Evolutionary conservation across 805 yeast genomes (phyloP).

Genomic region (Yarrowia sp.): DNA sequence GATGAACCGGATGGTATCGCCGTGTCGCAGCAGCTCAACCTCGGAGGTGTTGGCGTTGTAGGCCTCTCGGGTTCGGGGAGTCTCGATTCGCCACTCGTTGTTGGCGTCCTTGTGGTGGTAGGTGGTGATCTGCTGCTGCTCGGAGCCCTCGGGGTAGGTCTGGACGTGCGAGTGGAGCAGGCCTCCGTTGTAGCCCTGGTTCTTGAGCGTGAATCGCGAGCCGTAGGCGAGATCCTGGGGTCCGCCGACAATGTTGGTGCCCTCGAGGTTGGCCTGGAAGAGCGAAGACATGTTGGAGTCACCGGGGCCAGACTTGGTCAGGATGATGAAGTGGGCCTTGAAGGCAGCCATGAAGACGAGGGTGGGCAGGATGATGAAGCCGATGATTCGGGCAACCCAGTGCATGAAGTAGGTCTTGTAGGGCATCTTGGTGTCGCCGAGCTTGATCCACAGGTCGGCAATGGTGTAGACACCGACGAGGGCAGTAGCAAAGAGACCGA

Average conservation of each 20-base stretch:
- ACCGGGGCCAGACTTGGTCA: slow-evolving; percentile 85
- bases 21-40: slow-evolving; percentile 50
- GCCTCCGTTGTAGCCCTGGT: slow-evolving; percentile 69
- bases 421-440: slow-evolving; percentile 56
- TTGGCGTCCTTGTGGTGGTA: slow-evolving; percentile 86
- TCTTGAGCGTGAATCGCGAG: slow-evolving; percentile 61
- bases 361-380: slow-evolving; percentile 71
- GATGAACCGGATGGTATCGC: slow-evolving; percentile 64
- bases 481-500: slow-evolving; percentile 86
- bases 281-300: slow-evolving; percentile 87
- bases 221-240: slow-evolving; percentile 66
- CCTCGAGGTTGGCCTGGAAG: slow-evolving; percentile 81
- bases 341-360: slow-evolving; percentile 68
- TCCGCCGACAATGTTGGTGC: slow-evolving; percentile 60
- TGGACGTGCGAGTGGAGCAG: slow-evolving; percentile 86
- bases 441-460: slow-evolving; percentile 79
- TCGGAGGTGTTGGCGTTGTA: slow-evolving; percentile 37
- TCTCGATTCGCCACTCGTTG: slow-evolving; percentile 68
- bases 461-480: slow-evolving; percentile 87
- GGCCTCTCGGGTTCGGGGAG: slow-evolving; percentile 32
- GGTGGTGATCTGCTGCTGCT: slow-evolving; percentile 92
- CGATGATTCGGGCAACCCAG: slow-evolving; percentile 67
- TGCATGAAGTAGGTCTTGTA: slow-evolving; percentile 45
- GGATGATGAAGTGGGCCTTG: slow-evolving; percentile 73
- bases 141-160: slow-evolving; percentile 84